Base-by-base conservation (phyloP, 768 basidiomycete genomes). In the Panaeolus cyanescens region DNA sequence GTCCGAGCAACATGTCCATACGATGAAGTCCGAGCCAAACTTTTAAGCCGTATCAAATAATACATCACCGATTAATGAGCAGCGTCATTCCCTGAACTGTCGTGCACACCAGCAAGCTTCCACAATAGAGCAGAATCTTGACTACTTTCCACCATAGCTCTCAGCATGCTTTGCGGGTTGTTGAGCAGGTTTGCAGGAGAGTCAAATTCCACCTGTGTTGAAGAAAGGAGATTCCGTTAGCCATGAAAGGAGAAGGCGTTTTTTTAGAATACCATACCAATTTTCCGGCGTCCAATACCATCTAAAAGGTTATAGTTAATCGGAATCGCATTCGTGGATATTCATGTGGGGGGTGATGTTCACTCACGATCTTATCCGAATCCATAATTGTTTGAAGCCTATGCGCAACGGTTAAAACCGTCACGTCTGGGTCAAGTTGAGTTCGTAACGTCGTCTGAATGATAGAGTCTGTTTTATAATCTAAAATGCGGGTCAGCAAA, bases 381-480 rank as follows among this genome's bases (percentile, higher is more conserved):
- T 91, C 85, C 71, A 91, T 85, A 56, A 90, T 85, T 0, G 89
- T 90, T 63, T 84, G 83, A 5, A 90, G 77, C 33, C 88, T 75
- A 74, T 92, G 91, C 3, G 91, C 91, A 42, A 92, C 85, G 5
- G 85, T 87, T 32, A 90, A 74, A 31, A 89, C 70, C 3, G 86
- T 88, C 5, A 88, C 79, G 60, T 86, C 86, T 32, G 81, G 74
- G 28, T 76, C 78, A 65, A 91, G 84, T 67, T 88, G 86, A 61
- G 82, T 79, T 22, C 89, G 80, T 56, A 92, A 86, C 1, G 89
- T 87, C 32, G 80, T 77, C 67, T 92, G 90, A 58, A 91, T 90
- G 68, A 88, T 83, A 5, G 83, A 73, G 65, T 91, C 90, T 12
- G 89, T 90, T 59, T 81, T 80, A 63, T 84, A 81, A 68, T 89